Conservation (phyloP, 176 grass and related monocot species). For the Bolboschoenus planiculmis region DNA sequence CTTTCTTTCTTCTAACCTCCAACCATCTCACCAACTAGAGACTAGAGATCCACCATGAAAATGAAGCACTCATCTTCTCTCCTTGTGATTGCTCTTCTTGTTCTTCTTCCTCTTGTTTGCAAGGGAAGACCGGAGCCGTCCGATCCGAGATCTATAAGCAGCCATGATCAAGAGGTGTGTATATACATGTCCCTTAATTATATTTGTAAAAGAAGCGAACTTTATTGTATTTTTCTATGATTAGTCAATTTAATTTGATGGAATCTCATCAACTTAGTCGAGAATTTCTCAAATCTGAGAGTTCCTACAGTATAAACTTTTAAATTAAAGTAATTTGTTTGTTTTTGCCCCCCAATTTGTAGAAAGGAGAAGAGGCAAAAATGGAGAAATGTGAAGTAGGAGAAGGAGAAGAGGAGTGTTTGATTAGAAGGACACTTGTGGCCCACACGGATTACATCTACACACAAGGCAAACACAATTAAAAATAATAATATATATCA, state of each 20-base stretch:
- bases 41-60: background rate
- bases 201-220: background rate
- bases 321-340: background rate
- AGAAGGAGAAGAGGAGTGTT: constrained; percentile 22
- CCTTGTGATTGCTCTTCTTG: constrained; percentile 13
- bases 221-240: background rate
- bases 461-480: constrained; percentile 44
- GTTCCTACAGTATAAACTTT: background rate
- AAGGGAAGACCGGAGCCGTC: constrained; percentile 23
- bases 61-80: constrained; percentile 24
- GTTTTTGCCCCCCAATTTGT: background rate
- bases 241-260: background rate
- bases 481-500: background rate
- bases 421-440: constrained; percentile 40
- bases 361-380: constrained; percentile 1
- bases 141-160: background rate
- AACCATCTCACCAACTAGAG: background rate
- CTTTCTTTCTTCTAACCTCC: background rate
- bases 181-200: background rate
- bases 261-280: background rate
- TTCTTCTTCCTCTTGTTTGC: constrained; percentile 14
- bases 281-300: background rate
- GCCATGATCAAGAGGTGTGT: constrained; percentile 9
- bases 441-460: constrained; percentile 47
- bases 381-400: constrained; percentile 14